phyloP scores from a whole-genome alignment of 2,329 filamentous ascomycete species.

The Chrysoporthe deuterocubensis region DNA sequence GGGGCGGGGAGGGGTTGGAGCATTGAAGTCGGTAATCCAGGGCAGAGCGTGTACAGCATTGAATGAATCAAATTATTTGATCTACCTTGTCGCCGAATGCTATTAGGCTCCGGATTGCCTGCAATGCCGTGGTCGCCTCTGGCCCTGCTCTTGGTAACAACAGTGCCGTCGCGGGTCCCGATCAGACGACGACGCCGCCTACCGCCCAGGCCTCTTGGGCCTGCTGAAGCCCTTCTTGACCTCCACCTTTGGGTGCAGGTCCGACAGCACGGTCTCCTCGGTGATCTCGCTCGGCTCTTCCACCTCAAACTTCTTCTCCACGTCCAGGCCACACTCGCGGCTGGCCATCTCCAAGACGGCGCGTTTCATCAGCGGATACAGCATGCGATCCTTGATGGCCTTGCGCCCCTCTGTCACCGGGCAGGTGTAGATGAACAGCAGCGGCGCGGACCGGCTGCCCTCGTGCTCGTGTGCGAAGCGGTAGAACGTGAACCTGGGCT shows the following conservation, averaged over 20 bases:
- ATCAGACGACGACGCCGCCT: neutral
- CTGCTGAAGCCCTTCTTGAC: constrained; percentile 72
- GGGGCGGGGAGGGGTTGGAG: no score
- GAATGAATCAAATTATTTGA: neutral
- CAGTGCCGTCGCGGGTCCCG: no score
- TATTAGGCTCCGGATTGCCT: neutral
- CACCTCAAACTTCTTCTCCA: constrained; percentile 73
- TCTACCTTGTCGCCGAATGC: neutral
- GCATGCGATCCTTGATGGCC: constrained; percentile 81
- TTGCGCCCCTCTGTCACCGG: constrained; percentile 67
- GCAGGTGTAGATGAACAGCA: constrained; percentile 85
- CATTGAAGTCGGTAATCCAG: neutral
- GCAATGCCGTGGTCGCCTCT: neutral
- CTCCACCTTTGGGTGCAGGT: constrained; percentile 70
- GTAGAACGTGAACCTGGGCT: constrained; percentile 81
- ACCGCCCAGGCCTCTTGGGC: constrained; percentile 78
- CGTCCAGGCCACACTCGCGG: constrained; percentile 64
- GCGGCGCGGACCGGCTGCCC: constrained; percentile 56
- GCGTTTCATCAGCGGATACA: constrained; percentile 75
- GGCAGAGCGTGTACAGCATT: neutral
- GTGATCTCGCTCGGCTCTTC: constrained; percentile 73
- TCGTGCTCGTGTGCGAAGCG: constrained; percentile 63
- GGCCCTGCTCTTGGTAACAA: neutral
- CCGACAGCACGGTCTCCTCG: constrained; percentile 65
- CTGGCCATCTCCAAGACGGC: constrained; percentile 70